Percentiles rank a stretch among this genome's conserved stretches.
These are phyloP conservation scores for Candida frijolesensis DNA, from an alignment of 1,139 yeast genomes.

Conservation along the genomic window DNA sequence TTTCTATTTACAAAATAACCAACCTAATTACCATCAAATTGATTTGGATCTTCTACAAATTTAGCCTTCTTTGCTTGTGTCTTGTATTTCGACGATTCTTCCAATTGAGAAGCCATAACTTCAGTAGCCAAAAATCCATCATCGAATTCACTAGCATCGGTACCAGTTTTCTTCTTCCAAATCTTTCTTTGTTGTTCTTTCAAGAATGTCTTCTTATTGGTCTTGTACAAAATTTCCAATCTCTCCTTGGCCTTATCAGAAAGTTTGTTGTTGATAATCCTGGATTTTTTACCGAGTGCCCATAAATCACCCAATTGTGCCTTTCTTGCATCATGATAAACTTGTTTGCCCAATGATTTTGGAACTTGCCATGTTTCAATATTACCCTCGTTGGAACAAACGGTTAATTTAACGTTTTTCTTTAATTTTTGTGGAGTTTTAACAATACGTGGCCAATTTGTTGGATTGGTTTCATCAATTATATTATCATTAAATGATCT, in stretches of 20 bases:
- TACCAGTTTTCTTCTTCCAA: conserved; percentile 41
- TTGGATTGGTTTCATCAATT: conserved; percentile 30
- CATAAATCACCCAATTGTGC: conserved; percentile 84
- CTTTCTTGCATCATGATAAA: conserved; percentile 89
- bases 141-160: conserved; percentile 34
- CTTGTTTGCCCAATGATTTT: conserved; percentile 71
- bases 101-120: conserved; percentile 38
- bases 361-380: conserved; percentile 89
- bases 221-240: conserved; percentile 40
- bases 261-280: conserved; percentile 37
- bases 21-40: conserved; percentile 26
- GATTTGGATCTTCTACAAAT: conserved; percentile 27
- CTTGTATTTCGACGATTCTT: conserved; percentile 35
- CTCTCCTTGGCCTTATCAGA: conserved; percentile 35
- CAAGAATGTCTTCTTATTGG: conserved; percentile 43
- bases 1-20: background rate
- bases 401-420: conserved; percentile 78
- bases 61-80: conserved; percentile 35
- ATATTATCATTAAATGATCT: conserved; percentile 29
- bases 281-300: conserved; percentile 78
- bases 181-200: conserved; percentile 45
- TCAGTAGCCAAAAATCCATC: conserved; percentile 23
- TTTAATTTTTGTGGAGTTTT: conserved; percentile 75
- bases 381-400: conserved; percentile 78
- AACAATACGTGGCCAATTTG: conserved; percentile 75